These are phyloP conservation scores for Claviceps pazoutovae DNA, from an alignment of 2,329 filamentous ascomycete species.

Conservation along the genomic window DNA sequence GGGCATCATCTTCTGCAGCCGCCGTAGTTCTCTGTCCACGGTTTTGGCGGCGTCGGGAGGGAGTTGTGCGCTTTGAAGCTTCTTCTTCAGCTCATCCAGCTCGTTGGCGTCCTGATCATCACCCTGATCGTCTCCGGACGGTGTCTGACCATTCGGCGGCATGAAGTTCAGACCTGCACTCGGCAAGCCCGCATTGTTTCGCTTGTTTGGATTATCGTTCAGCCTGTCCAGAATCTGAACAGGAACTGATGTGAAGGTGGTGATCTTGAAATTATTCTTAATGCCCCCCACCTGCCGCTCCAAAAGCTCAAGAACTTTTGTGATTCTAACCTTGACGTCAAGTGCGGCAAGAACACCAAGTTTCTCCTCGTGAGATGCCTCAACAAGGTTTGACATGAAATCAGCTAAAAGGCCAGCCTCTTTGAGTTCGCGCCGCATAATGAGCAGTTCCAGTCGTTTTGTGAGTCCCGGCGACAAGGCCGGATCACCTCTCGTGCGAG, in stretches of 20 bases:
- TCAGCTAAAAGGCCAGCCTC: constrained; percentile 83
- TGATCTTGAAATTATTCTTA: constrained; percentile 78
- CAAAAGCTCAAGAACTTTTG: constrained; percentile 71
- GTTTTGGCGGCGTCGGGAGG: constrained; percentile 77
- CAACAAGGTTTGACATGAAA: constrained; percentile 90
- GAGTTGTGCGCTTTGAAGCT: constrained; percentile 66
- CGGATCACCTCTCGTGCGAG: constrained; percentile 48
- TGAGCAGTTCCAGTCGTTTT: constrained; percentile 74
- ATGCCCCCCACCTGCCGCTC: constrained; percentile 70
- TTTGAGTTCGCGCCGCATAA: constrained; percentile 63
- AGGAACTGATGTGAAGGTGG: constrained; percentile 55
- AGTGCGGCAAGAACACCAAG: constrained; percentile 72
- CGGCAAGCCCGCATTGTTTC: constrained; percentile 17
- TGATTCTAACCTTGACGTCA: constrained; percentile 62
- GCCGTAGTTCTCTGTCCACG: constrained; percentile 77
- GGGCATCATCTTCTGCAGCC: constrained; percentile 89
- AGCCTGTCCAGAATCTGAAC: constrained; percentile 47
- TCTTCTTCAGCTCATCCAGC: constrained; percentile 80
- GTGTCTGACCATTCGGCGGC: constrained; percentile 20
- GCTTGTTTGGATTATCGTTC: constrained; percentile 24
- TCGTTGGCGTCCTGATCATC: constrained; percentile 80
- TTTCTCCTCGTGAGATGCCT: constrained; percentile 82
- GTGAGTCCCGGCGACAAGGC: constrained; percentile 73
- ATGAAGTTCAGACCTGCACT: constrained; percentile 27
- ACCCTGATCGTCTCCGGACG: constrained; percentile 34